A percentile compares a stretch with the other conserved stretches of the same genome.
These are phyloP conservation scores for Pythium brachiatum DNA, from an alignment of 352 stramenopile species.

Conservation along the genomic window DNA sequence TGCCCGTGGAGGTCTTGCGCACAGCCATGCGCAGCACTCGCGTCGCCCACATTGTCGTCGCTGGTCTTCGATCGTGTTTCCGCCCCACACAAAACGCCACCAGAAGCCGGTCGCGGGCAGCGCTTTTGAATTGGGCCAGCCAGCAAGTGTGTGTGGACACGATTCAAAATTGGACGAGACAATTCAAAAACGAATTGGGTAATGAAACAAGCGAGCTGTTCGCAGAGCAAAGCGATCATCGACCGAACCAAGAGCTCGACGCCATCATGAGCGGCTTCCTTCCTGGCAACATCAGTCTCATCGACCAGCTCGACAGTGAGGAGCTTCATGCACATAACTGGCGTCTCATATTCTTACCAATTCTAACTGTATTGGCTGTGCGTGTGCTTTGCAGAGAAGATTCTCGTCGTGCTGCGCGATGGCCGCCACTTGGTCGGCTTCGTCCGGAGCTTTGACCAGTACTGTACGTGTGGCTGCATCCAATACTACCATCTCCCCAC, in stretches of 20 bases:
- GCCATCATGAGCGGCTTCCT: constrained; percentile 68
- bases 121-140: constrained; percentile 15
- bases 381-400: constrained; percentile 57
- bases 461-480: constrained; percentile 44
- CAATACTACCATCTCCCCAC: background rate
- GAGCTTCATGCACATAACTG: constrained; percentile 12
- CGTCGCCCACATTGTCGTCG: constrained; percentile 67
- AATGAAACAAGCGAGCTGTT: background rate
- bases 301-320: constrained; percentile 84
- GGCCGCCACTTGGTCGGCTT: constrained; percentile 93
- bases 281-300: constrained; percentile 78
- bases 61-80: constrained; percentile 24
- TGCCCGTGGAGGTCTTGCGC: constrained; percentile 84
- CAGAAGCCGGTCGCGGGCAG: constrained; percentile 3
- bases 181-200: constrained; percentile 19
- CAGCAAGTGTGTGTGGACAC: constrained; percentile 3
- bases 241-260: constrained; percentile 2
- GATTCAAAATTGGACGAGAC: constrained; percentile 18
- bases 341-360: background rate
- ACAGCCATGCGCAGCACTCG: constrained; percentile 82
- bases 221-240: background rate
- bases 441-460: constrained; percentile 86
- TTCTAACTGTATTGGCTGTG: background rate
- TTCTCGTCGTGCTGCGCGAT: constrained; percentile 93
- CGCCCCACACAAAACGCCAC: constrained; percentile 26